These are phyloP conservation scores for Diaporthe sp. DNA, from an alignment of 2,329 filamentous ascomycete species.

Conservation along the genomic window DNA sequence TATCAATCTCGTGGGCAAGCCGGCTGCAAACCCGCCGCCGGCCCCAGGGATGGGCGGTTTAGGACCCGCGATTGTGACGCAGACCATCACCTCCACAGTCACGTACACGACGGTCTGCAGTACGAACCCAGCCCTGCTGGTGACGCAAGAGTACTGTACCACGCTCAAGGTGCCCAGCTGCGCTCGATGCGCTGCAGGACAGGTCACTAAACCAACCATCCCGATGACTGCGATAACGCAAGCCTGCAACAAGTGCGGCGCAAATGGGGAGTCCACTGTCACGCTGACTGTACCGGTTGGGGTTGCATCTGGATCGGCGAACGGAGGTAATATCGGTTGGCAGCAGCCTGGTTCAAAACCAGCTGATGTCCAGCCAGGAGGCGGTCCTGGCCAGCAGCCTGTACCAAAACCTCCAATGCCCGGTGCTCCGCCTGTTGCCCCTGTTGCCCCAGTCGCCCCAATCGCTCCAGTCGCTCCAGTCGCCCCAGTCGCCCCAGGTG, in stretches of 20 bases:
- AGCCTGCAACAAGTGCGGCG: slow-evolving; percentile 51
- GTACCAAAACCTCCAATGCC: neutral
- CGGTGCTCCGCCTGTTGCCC: neutral
- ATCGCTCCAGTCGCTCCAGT: neutral
- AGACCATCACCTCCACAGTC: slow-evolving; percentile 47
- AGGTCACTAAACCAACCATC: slow-evolving; percentile 38
- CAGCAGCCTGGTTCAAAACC: slow-evolving; percentile 16
- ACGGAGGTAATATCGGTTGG: neutral
- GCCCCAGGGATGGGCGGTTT: slow-evolving; percentile 49
- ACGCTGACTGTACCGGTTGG: slow-evolving; percentile 52
- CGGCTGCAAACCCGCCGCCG: slow-evolving; percentile 52
- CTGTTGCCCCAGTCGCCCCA: neutral
- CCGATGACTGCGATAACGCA: slow-evolving; percentile 50
- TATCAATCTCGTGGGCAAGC: slow-evolving; percentile 50
- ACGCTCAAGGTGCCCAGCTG: slow-evolving; percentile 48
- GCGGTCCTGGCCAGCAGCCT: neutral
- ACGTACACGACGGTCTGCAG: slow-evolving; percentile 53
- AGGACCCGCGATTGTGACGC: slow-evolving; percentile 11
- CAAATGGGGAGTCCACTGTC: slow-evolving; percentile 49
- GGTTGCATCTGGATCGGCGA: slow-evolving; percentile 38
- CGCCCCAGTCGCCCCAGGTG: neutral
- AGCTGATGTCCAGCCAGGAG: neutral
- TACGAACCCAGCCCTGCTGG: slow-evolving; percentile 51
- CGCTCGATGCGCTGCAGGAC: slow-evolving; percentile 42
- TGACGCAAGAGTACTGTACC: slow-evolving; percentile 51